Conservation (phyloP, 495 filamentous ascomycete species). For the Venustampulla echinocandica region DNA sequence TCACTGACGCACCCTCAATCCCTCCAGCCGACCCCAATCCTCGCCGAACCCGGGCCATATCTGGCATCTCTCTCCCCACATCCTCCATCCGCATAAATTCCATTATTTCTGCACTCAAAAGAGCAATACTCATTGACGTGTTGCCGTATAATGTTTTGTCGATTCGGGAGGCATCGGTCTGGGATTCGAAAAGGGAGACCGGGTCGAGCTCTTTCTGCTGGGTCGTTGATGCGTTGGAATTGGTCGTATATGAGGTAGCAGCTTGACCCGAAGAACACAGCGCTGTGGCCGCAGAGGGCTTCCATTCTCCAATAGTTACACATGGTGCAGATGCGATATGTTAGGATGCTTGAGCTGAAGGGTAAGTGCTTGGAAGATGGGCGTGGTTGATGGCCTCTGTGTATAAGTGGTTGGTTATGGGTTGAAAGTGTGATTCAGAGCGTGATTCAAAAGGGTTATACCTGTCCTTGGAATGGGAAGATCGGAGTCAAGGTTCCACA, state of each 20-base stretch:
- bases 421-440: too few species aligned
- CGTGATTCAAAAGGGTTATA: too few species aligned
- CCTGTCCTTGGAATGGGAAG: too few species aligned
- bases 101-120: conserved; percentile 23
- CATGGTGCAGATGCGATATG: conserved; percentile 21
- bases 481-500: too few species aligned
- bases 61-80: conserved; percentile 8
- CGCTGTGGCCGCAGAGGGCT: conserved; percentile 23
- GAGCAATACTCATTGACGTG: conserved; percentile 14
- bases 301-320: conserved; percentile 23
- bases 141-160: conserved; percentile 13
- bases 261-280: conserved; percentile 18
- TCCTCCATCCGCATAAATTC: background rate
- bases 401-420: too few species aligned
- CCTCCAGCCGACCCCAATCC: conserved; percentile 23
- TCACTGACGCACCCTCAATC: conserved; percentile 1
- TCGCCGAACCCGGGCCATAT: conserved; percentile 18
- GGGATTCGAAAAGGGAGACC: conserved; percentile 23
- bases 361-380: too few species aligned
- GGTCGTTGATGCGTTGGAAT: conserved; percentile 25
- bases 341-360: background rate
- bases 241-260: conserved; percentile 20
- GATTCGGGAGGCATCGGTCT: conserved; percentile 17
- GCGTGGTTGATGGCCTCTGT: too few species aligned
- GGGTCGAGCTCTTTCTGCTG: conserved; percentile 6